Conservation (phyloP, 495 filamentous ascomycete genomes). For the Penicillium coffeae region DNA sequence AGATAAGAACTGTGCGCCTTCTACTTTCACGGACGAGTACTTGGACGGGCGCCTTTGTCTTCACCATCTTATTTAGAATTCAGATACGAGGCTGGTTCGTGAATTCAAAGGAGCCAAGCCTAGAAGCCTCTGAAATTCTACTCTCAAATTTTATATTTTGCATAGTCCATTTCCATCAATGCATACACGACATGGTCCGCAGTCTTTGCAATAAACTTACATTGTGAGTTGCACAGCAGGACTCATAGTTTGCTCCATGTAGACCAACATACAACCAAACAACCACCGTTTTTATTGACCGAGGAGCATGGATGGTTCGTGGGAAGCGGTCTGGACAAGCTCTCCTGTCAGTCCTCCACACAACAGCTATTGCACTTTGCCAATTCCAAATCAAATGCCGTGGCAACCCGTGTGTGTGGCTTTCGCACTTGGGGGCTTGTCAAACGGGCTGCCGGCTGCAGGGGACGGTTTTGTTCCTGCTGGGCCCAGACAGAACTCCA, state of each 20-base stretch:
- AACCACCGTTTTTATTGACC: neutral
- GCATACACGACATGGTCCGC: neutral
- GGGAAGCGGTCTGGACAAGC: neutral
- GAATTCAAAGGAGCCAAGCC: no score
- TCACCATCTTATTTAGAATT: no score
- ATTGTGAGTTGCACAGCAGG: neutral
- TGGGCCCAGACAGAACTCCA: neutral
- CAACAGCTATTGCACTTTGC: neutral
- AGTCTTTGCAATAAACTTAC: neutral
- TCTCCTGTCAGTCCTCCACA: no score
- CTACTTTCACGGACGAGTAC: no score
- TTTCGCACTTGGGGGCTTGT: neutral
- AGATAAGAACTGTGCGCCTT: neutral
- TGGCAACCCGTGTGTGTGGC: neutral
- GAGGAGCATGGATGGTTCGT: neutral
- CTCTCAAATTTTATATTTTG: no score
- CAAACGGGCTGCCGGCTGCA: neutral
- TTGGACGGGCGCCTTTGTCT: no score
- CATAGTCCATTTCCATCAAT: no score
- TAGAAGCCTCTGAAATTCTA: no score
- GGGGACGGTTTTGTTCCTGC: neutral
- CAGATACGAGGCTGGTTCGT: no score
- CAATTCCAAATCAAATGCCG: neutral
- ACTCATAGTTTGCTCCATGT: neutral
- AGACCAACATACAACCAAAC: neutral